phyloP scores from a whole-genome alignment of 345 rosid genomes.

The Pistacia integerrima region DNA sequence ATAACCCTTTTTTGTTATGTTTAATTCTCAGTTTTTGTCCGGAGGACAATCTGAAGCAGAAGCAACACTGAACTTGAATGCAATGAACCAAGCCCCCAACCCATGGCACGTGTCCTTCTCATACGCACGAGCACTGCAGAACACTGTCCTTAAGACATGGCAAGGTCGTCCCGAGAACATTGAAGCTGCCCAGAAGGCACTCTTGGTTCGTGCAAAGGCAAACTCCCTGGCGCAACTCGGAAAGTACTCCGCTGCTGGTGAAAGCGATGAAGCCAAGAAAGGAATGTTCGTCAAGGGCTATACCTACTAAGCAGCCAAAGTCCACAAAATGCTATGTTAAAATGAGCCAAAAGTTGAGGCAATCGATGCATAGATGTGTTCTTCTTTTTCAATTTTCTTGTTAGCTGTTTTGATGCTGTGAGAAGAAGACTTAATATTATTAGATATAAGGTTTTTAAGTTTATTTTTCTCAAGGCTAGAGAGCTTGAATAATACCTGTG shows the following conservation, averaged over 20 bases:
- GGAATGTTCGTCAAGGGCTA: constrained; percentile 99
- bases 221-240: constrained; percentile 97
- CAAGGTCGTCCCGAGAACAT: constrained; percentile 82
- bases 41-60: constrained; percentile 97
- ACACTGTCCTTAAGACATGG: constrained; percentile 95
- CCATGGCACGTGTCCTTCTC: constrained; percentile 99
- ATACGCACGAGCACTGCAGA: constrained; percentile 94
- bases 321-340: not conserved
- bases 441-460: not conserved
- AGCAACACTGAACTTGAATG: constrained; percentile 91
- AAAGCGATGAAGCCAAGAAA: constrained; percentile 87
- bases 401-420: not conserved
- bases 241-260: constrained; percentile 79
- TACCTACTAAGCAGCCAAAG: constrained; percentile 56
- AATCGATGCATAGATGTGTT: not conserved
- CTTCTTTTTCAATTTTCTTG: not conserved
- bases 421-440: constrained; percentile 9
- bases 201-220: constrained; percentile 92
- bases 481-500: constrained; percentile 22
- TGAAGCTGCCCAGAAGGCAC: constrained; percentile 82
- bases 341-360: not conserved
- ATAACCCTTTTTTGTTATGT: not conserved
- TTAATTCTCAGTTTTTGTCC: constrained; percentile 70
- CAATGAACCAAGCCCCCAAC: constrained; percentile 97
- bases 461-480: not conserved